Evolutionary conservation across 129 eudicot species (phyloP).

Genomic region (Tanacetum coccineum): DNA sequence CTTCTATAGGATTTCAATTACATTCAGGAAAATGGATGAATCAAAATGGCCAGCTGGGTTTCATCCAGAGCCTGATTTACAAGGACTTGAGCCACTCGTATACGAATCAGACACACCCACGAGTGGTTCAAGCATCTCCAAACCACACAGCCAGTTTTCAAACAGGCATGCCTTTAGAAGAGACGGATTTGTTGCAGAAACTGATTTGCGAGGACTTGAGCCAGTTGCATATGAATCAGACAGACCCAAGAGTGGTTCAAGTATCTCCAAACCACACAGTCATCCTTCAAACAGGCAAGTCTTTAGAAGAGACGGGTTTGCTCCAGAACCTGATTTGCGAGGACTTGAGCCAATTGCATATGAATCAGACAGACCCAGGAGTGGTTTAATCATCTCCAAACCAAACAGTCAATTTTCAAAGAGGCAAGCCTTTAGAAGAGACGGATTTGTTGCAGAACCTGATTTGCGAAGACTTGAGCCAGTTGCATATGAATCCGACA

Average conservation of each 20-base stretch:
- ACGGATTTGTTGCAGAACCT: slow-evolving; percentile 58
- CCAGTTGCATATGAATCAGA: slow-evolving; percentile 53
- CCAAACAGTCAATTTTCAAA: no score
- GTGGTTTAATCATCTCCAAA: no score
- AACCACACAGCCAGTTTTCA: slow-evolving; percentile 12
- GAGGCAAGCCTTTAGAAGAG: no score
- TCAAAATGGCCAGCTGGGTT: slow-evolving; percentile 61
- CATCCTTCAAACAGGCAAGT: no score
- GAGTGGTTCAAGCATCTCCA: slow-evolving; percentile 23
- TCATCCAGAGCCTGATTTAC: slow-evolving; percentile 76
- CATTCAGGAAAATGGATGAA: slow-evolving; percentile 95
- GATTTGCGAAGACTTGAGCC: slow-evolving; percentile 83
- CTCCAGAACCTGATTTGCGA: slow-evolving; percentile 74
- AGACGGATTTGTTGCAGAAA: slow-evolving; percentile 62
- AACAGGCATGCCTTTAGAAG: slow-evolving; percentile 29
- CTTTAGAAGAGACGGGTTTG: slow-evolving; percentile 26
- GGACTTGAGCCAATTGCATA: slow-evolving; percentile 65
- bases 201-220: slow-evolving; percentile 75
- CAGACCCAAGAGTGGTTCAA: slow-evolving; percentile 17
- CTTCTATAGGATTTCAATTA: slow-evolving; percentile 71
- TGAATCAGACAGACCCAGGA: slow-evolving; percentile 41
- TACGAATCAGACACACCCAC: slow-evolving; percentile 42
- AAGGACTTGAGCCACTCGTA: slow-evolving; percentile 67
- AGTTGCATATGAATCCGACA: slow-evolving; percentile 44
- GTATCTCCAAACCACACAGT: no score